These are phyloP conservation scores for Leucogyrophana mollusca DNA, from an alignment of 768 basidiomycete genomes.

Conservation along the genomic window DNA sequence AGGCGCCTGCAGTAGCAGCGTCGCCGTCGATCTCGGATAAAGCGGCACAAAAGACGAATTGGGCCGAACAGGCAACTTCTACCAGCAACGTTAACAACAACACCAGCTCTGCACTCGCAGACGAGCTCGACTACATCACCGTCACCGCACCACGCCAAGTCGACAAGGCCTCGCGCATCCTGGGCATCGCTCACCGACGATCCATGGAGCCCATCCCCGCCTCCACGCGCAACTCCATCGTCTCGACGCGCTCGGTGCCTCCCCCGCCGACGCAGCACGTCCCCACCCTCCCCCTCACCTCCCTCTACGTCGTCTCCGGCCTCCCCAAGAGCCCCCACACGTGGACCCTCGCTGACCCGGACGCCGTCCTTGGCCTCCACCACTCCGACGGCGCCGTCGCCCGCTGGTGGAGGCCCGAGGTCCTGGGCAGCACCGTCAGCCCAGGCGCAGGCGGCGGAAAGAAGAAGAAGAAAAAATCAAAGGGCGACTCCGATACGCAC, in stretches of 20 bases:
- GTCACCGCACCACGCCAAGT: slow-evolving; percentile 41
- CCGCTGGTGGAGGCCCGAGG: slow-evolving; percentile 90
- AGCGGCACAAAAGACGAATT: too few relatives aligned
- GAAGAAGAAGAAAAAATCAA: slow-evolving; percentile 64
- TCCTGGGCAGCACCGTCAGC: slow-evolving; percentile 83
- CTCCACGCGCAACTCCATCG: slow-evolving; percentile 71
- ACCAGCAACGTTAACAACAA: slow-evolving; percentile 50
- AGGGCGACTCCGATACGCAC: slow-evolving; percentile 55
- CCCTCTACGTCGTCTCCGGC: slow-evolving; percentile 85
- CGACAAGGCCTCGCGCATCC: slow-evolving; percentile 77
- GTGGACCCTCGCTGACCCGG: slow-evolving; percentile 86
- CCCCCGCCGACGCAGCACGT: slow-evolving; percentile 55
- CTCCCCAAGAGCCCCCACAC: slow-evolving; percentile 87
- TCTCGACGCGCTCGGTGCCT: slow-evolving; percentile 56
- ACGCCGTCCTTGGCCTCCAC: slow-evolving; percentile 76
- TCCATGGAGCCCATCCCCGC: slow-evolving; percentile 88
- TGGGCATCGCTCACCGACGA: slow-evolving; percentile 71
- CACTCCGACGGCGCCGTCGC: slow-evolving; percentile 84
- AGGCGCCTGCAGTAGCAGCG: too few relatives aligned
- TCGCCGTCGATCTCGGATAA: too few relatives aligned
- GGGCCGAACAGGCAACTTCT: slow-evolving; percentile 30
- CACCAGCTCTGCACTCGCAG: slow-evolving; percentile 44
- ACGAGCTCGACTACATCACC: slow-evolving; percentile 76
- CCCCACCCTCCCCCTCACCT: slow-evolving; percentile 75
- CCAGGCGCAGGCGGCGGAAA: slow-evolving; percentile 81